Evolutionary conservation across 768 basidiomycete genomes (phyloP).

Genomic region (Vararia minispora): DNA sequence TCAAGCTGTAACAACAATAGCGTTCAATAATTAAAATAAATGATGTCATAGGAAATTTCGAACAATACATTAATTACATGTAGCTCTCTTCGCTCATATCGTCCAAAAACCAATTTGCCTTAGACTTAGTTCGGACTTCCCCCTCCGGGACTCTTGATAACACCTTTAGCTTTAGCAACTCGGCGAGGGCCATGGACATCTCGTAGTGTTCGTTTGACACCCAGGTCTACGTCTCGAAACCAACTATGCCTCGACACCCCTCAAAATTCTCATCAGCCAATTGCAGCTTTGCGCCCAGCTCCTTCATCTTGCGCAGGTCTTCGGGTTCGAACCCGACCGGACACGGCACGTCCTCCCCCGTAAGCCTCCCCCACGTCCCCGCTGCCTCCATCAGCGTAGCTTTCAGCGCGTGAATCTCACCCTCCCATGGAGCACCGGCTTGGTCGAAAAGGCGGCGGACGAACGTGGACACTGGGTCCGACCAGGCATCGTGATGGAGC

Average conservation of each 20-base stretch:
- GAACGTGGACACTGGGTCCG: constrained; percentile 12
- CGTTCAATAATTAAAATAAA: too few species aligned
- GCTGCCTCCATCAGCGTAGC: constrained; percentile 15
- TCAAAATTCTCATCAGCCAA: constrained; percentile 9
- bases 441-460: constrained; percentile 13
- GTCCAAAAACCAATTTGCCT: constrained; percentile 16
- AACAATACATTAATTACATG: constrained; percentile 11
- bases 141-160: constrained; percentile 8
- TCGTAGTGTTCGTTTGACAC: constrained; percentile 16
- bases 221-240: constrained; percentile 15
- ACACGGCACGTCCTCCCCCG: constrained; percentile 16
- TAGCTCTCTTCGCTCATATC: constrained; percentile 18
- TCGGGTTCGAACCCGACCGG: constrained; percentile 17
- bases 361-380: constrained; percentile 16
- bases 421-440: constrained; percentile 17
- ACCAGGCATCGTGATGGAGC: constrained; percentile 12
- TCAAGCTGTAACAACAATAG: too few species aligned
- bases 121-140: constrained; percentile 11
- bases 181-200: constrained; percentile 9
- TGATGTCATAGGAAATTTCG: too few species aligned
- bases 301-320: constrained; percentile 13
- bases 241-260: constrained; percentile 4
- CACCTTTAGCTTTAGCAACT: constrained; percentile 12
- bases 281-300: constrained; percentile 10
- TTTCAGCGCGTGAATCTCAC: constrained; percentile 16